Conservation (phyloP, 306 rosid genomes). For the Vachellia collinsii region DNA sequence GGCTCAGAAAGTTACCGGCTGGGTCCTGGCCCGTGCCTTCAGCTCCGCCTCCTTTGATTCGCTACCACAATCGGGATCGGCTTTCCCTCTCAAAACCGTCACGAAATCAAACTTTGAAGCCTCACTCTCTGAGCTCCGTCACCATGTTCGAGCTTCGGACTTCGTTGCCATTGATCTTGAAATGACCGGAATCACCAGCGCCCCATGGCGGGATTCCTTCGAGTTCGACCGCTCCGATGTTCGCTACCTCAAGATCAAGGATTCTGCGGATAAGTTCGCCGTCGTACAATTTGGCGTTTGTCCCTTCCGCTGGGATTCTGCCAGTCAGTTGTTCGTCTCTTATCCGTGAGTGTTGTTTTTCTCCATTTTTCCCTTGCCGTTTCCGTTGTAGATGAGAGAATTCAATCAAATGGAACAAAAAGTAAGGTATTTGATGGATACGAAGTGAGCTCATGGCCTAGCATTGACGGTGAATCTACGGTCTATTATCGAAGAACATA, state of each 20-base stretch:
- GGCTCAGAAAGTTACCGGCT: constrained; percentile 24
- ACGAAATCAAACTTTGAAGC: constrained; percentile 77
- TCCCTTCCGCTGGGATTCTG: constrained; percentile 88
- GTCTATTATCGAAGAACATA: neutral
- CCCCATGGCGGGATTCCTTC: constrained; percentile 91
- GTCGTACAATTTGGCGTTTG: constrained; percentile 90
- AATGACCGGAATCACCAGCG: constrained; percentile 89
- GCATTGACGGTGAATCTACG: neutral
- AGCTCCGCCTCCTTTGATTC: constrained; percentile 35
- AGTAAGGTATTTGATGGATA: neutral
- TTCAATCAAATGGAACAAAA: neutral
- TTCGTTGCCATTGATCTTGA: constrained; percentile 95
- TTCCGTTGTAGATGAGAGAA: neutral
- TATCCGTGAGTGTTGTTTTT: constrained; percentile 61
- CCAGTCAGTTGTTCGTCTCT: constrained; percentile 60
- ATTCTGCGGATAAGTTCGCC: constrained; percentile 88
- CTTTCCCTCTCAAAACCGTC: constrained; percentile 74
- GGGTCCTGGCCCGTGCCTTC: constrained; percentile 59
- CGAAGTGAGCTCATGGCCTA: neutral
- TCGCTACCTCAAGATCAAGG: constrained; percentile 81
- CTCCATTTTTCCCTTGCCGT: too few species aligned
- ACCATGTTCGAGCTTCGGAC: constrained; percentile 69
- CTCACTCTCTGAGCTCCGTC: constrained; percentile 66
- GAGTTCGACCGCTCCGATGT: constrained; percentile 88
- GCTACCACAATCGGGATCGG: constrained; percentile 31